phyloP scores from a whole-genome alignment of 2,329 filamentous ascomycete genomes.

The Chaetomiaceae sp. region DNA sequence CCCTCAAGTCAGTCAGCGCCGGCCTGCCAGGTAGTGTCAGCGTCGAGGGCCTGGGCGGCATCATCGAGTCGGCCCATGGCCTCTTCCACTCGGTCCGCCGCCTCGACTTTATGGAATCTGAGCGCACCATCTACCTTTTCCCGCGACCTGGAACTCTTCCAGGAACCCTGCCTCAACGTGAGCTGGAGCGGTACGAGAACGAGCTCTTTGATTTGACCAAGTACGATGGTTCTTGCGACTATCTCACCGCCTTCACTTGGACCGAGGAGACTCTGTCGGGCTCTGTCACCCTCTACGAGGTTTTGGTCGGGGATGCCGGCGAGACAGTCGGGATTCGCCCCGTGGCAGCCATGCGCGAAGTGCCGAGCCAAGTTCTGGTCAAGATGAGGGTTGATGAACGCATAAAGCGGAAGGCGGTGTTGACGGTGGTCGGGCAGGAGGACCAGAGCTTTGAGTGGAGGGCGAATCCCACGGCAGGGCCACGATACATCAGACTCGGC shows the following conservation, averaged over 20 bases:
- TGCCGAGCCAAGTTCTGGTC: conserved; percentile 20
- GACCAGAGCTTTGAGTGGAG: conserved; percentile 19
- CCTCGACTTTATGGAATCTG: conserved; percentile 21
- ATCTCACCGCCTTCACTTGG: conserved; percentile 22
- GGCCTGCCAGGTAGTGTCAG: conserved; percentile 20
- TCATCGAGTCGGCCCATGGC: conserved; percentile 21
- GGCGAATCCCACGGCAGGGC: conserved; percentile 16
- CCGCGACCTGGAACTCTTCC: not conserved
- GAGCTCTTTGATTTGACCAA: conserved; percentile 24
- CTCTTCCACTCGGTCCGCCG: conserved; percentile 22
- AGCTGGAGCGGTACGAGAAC: conserved; percentile 22
- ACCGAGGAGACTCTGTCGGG: conserved; percentile 18
- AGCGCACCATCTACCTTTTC: conserved; percentile 17
- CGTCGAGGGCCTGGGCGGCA: conserved; percentile 21
- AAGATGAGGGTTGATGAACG: conserved; percentile 20
- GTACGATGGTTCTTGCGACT: conserved; percentile 19
- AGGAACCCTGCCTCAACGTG: conserved; percentile 7
- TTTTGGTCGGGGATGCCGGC: conserved; percentile 6
- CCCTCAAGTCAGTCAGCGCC: conserved; percentile 19
- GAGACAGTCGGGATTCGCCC: conserved; percentile 16
- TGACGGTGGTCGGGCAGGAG: conserved; percentile 17
- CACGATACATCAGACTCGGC: conserved; percentile 15
- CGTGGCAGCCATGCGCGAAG: conserved; percentile 22
- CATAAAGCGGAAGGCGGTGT: conserved; percentile 19
- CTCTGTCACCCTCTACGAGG: conserved; percentile 20